Evolutionary conservation across 75 land plant species (phyloP), one percentile per base, ranked within the genome.

Genomic region (Pinus taeda): DNA sequence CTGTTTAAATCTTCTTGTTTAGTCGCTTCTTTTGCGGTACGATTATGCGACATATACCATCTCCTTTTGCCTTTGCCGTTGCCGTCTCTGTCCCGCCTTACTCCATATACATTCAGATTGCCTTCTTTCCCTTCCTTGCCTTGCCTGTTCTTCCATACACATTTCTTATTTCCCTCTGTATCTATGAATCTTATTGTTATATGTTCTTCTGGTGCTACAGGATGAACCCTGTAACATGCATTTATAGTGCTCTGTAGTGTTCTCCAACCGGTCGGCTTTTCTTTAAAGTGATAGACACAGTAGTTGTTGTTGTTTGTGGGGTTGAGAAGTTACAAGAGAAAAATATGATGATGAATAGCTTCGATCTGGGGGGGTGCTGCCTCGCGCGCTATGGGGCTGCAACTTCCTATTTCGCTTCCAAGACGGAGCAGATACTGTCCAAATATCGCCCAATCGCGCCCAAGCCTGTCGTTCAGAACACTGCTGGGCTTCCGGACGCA

Each of bases 371-470:
- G 29, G 74, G 59, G 8, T 73, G 74, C 59, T 73, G 74, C 20
- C 74, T 73, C 4, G 74, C 74, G 2, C 26, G 74, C n/a, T 55
- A 55, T 17, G 74, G 74, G 6, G 17, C 74, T 5, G 37, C 74
- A 17, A 17, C 74, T 18, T 57, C 74, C 4, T 73, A 56, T 73
- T 55, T 73, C 4, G 58, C 58, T 15, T 81, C 92, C 22, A 94
- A 87, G 76, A 88, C 92, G 5, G 91, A 91, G 39, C 91, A 92
- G 84, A 96, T 96, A 71, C 70, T 96, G 89, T 90, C 99, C 3
- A 76, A 93, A 55, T 96, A 89, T 85, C 74, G 98, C 30, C 99
- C 99, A 45, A 96, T 96, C 11, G 99, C 99, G 1, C 99, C 99
- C 0, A 96, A 90, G 79, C 99, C 99, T 0, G 78, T 64, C 45